phyloP scores from a whole-genome alignment of 202 grass and related monocot species.

The Dendrocalamus latiflorus region DNA sequence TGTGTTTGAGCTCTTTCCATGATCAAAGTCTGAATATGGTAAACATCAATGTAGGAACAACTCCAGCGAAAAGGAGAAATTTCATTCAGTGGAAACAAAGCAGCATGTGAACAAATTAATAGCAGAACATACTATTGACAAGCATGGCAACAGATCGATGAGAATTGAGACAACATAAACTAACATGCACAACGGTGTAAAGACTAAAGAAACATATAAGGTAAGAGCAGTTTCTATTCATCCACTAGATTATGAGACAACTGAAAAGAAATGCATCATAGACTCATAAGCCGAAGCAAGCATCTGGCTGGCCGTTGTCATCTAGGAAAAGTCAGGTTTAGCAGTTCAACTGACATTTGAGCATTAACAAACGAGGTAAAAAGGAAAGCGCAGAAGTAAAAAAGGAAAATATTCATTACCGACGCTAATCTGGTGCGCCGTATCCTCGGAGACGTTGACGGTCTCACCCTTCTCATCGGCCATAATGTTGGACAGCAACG shows the following conservation, averaged over 20 bases:
- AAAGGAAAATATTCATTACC: slow-evolving; percentile 55
- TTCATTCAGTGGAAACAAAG: neutral
- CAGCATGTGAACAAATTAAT: neutral
- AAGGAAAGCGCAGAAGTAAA: neutral
- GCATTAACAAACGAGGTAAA: neutral
- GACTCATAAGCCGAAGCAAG: neutral
- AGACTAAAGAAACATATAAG: neutral
- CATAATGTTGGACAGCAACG: slow-evolving; percentile 19
- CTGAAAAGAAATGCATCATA: no score
- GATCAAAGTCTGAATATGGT: neutral
- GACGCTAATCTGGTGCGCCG: slow-evolving; percentile 83
- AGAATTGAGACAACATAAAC: neutral
- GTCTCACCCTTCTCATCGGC: slow-evolving; percentile 24
- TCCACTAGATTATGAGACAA: no score
- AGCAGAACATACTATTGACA: neutral
- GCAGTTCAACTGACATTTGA: neutral
- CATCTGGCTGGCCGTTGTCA: neutral
- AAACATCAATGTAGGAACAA: neutral
- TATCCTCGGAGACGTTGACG: slow-evolving; percentile 45
- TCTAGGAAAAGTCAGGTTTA: neutral
- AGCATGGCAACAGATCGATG: neutral
- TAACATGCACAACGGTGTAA: neutral
- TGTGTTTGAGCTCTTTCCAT: neutral
- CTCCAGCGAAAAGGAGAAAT: neutral
- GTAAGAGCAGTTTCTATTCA: neutral